Percentiles rank a stretch among this genome's conserved stretches.
Evolutionary conservation across 768 basidiomycete genomes (phyloP).

Genomic region (Calocybe indica): DNA sequence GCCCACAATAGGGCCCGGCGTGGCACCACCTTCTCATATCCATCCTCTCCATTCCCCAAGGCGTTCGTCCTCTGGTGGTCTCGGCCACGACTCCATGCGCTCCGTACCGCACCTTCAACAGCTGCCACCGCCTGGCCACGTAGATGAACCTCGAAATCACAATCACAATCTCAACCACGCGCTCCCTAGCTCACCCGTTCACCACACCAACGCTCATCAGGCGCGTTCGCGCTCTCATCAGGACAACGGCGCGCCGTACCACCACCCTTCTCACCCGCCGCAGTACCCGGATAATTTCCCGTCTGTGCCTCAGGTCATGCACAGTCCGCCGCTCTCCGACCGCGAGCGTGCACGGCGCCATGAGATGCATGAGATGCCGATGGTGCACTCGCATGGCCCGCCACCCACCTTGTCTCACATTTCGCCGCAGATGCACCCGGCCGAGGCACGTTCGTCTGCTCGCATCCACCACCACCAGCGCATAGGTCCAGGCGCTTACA

Average conservation of each 20-base stretch:
- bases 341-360: conserved; percentile 42
- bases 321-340: conserved; percentile 46
- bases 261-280: conserved; percentile 29
- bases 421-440: conserved; percentile 30
- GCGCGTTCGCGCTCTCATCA: conserved; percentile 47
- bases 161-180: conserved; percentile 28
- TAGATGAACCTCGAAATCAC: conserved; percentile 9
- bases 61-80: conserved; percentile 29
- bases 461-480: conserved; percentile 64
- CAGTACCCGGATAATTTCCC: conserved; percentile 43
- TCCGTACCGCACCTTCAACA: conserved; percentile 33
- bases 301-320: conserved; percentile 39
- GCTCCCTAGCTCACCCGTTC: conserved; percentile 32
- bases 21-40: conserved; percentile 32
- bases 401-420: conserved; percentile 14
- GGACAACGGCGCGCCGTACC: conserved; percentile 19
- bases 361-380: conserved; percentile 36
- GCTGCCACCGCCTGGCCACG: conserved; percentile 24
- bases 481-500: conserved; percentile 53
- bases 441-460: conserved; percentile 28
- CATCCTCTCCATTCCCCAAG: conserved; percentile 33
- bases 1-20: conserved; percentile 38
- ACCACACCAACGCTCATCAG: conserved; percentile 39
- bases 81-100: conserved; percentile 36
- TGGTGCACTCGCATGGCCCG: conserved; percentile 19